Conservation (phyloP, 106 monocot species). For the Allium sativum region DNA sequence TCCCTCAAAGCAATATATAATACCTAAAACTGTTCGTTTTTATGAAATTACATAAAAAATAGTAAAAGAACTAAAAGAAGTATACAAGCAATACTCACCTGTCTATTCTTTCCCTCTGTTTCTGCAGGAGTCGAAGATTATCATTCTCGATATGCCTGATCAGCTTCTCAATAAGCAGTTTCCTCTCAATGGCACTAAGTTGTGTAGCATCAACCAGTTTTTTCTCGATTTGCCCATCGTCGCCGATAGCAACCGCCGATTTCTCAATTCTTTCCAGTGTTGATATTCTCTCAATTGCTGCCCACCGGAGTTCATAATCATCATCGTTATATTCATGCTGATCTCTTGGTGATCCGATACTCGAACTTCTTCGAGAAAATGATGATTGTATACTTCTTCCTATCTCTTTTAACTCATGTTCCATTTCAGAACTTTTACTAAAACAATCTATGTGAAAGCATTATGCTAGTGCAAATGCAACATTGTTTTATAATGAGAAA, state of each 20-base stretch:
- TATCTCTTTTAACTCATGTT: constrained; percentile 20
- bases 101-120: constrained; percentile 61
- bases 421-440: no score
- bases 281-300: constrained; percentile 39
- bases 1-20: neutral
- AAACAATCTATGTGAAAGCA: no score
- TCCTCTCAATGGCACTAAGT: constrained; percentile 30
- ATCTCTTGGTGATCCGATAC: constrained; percentile 3
- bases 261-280: constrained; percentile 18
- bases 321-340: constrained; percentile 11
- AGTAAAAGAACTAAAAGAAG: no score
- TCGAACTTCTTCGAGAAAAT: constrained; percentile 15
- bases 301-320: constrained; percentile 43
- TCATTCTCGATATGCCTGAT: constrained; percentile 59
- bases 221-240: neutral
- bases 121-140: constrained; percentile 50
- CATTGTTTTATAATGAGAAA: no score
- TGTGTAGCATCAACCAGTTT: constrained; percentile 25
- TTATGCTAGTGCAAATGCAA: no score
- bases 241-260: constrained; percentile 9
- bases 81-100: constrained; percentile 13
- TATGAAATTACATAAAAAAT: neutral
- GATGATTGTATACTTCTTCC: constrained; percentile 32
- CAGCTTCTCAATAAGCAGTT: constrained; percentile 40
- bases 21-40: constrained; percentile 2